Percentiles rank a stretch among this genome's conserved stretches.
Evolutionary conservation across 441 rosid genomes (phyloP).

Genomic region (Brassica hybrid): DNA sequence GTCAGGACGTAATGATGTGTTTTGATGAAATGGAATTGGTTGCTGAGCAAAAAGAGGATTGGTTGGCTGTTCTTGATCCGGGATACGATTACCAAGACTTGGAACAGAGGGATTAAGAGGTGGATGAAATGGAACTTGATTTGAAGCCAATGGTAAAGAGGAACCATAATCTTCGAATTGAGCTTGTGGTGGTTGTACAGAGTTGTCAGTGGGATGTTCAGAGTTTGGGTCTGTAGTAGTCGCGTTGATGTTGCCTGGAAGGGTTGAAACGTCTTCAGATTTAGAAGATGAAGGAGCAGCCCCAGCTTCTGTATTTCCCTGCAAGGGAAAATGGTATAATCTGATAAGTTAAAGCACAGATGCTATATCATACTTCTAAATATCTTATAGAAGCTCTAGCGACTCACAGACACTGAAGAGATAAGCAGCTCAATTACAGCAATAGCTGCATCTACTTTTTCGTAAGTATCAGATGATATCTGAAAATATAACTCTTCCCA

Average conservation of each 20-base stretch:
- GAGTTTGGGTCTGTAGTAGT: constrained; percentile 44
- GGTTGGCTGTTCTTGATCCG: constrained; percentile 42
- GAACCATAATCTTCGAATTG: constrained; percentile 59
- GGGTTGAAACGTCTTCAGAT: constrained; percentile 49
- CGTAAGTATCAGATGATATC: constrained; percentile 81
- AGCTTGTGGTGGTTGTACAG: constrained; percentile 52
- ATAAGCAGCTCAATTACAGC: constrained; percentile 78
- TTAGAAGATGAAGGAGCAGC: constrained; percentile 39
- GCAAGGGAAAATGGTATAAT: constrained; percentile 2
- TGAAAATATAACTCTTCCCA: constrained; percentile 71
- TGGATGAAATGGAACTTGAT: constrained; percentile 46
- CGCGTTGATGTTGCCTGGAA: constrained; percentile 42
- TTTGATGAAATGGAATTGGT: constrained; percentile 48
- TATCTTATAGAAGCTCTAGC: constrained; percentile 2
- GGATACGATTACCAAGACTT: constrained; percentile 43
- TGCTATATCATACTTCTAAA: constrained; percentile 10
- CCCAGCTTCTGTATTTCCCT: constrained; percentile 64
- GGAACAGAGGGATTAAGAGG: constrained; percentile 51
- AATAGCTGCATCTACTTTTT: constrained; percentile 90
- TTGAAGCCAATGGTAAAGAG: constrained; percentile 44
- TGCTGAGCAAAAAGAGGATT: constrained; percentile 60
- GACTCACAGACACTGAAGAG: constrained; percentile 83
- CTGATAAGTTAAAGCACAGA: constrained; percentile 4
- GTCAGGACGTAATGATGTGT: constrained; percentile 46
- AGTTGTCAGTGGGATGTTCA: constrained; percentile 39